Evolutionary conservation across 306 rosid genomes (phyloP).

Genomic region (Citrullus colocynthis): DNA sequence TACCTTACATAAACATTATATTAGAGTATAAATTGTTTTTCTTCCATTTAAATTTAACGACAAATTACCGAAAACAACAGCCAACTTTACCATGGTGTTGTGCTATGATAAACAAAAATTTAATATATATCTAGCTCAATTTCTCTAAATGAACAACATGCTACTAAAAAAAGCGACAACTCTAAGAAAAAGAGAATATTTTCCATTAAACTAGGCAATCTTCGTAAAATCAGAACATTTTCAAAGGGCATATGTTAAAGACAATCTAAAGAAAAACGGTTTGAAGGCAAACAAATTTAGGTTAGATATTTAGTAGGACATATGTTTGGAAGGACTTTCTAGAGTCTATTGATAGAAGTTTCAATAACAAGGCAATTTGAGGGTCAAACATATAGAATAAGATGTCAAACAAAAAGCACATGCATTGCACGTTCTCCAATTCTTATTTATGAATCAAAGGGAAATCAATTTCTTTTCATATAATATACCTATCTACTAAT

Average conservation of each 20-base stretch:
- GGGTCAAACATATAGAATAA: conserved; percentile 2
- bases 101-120: too few species aligned
- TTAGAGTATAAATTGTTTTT: too few species aligned
- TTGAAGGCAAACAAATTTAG: background rate
- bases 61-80: too few species aligned
- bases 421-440: background rate
- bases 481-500: conserved; percentile 4
- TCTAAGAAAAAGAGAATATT: background rate
- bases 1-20: too few species aligned
- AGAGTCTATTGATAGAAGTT: background rate
- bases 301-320: background rate
- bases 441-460: background rate
- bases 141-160: too few species aligned
- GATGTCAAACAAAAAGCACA: background rate
- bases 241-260: background rate
- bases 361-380: background rate
- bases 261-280: background rate
- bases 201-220: background rate
- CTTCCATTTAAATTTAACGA: too few species aligned
- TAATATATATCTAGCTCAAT: too few species aligned
- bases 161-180: background rate
- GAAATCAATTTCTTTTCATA: background rate
- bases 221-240: background rate
- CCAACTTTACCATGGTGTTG: too few species aligned
- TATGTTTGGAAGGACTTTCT: background rate